These are phyloP conservation scores for Vitis hybrid DNA, from an alignment of 177 flowering plant species.

Conservation along the genomic window DNA sequence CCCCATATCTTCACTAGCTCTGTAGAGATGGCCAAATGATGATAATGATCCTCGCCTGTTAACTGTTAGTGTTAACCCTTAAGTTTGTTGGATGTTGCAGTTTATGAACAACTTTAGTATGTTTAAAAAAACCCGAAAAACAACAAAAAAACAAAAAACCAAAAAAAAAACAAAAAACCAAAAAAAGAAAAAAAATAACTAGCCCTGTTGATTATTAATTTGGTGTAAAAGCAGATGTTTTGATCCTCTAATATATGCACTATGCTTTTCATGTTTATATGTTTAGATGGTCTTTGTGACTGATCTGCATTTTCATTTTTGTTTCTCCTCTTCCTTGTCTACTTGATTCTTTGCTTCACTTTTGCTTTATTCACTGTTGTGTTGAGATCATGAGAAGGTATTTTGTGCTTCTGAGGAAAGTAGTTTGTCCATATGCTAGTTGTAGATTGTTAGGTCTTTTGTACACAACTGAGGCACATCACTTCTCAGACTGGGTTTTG, in stretches of 20 bases:
- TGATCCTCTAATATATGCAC: constrained; percentile 38
- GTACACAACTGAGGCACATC: too few relatives aligned
- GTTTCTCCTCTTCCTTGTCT: constrained; percentile 4
- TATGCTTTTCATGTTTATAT: constrained; percentile 12
- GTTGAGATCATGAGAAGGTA: too few relatives aligned
- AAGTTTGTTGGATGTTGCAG: constrained; percentile 21
- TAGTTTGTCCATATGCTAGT: too few relatives aligned
- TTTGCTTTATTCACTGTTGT: background rate
- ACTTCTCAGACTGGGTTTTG: too few relatives aligned
- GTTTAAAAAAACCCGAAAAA: constrained; percentile 4
- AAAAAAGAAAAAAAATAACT: constrained; percentile 20
- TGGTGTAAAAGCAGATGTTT: constrained; percentile 43
- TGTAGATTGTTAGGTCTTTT: too few relatives aligned
- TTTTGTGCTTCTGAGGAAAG: too few relatives aligned
- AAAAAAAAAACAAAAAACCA: background rate
- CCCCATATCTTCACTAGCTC: constrained; percentile 73
- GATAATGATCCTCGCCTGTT: constrained; percentile 32
- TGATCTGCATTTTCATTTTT: constrained; percentile 28
- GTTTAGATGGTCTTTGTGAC: background rate
- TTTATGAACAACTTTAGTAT: constrained; percentile 30
- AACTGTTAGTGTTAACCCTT: constrained; percentile 51
- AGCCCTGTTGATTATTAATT: constrained; percentile 26
- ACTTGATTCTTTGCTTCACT: background rate
- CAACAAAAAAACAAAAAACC: constrained; percentile 10
- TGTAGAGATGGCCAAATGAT: constrained; percentile 29